These are phyloP conservation scores for Eucommia ulmoides DNA, from an alignment of 257 asterid genomes.

Conservation along the genomic window DNA sequence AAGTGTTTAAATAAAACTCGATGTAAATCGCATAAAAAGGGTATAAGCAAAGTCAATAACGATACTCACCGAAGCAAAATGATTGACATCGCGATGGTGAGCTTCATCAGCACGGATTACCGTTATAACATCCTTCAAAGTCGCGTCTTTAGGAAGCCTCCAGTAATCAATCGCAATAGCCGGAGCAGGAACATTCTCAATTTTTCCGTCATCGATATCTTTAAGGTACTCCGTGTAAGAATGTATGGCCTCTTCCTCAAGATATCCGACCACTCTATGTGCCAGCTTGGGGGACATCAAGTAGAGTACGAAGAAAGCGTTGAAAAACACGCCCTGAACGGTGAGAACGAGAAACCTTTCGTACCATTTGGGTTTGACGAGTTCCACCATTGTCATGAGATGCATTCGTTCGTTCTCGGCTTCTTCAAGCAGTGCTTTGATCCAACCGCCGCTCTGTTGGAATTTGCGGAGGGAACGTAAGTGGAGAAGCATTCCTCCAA, in stretches of 20 bases:
- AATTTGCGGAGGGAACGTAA: constrained; percentile 76
- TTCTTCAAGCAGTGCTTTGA: constrained; percentile 88
- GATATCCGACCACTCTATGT: constrained; percentile 85
- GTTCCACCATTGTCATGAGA: constrained; percentile 93
- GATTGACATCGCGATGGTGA: constrained; percentile 96
- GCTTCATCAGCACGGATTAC: constrained; percentile 96
- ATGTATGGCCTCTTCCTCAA: constrained; percentile 92
- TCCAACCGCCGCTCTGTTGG: constrained; percentile 94
- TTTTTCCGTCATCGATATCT: constrained; percentile 61
- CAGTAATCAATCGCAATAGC: constrained; percentile 91
- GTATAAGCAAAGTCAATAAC: too few relatives aligned
- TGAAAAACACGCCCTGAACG: constrained; percentile 89
- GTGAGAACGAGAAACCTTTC: constrained; percentile 70
- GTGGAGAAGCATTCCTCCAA: constrained; percentile 82
- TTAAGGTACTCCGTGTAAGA: constrained; percentile 70
- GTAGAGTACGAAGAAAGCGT: constrained; percentile 64
- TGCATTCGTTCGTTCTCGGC: constrained; percentile 99
- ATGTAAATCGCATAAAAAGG: too few relatives aligned
- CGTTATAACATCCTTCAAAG: constrained; percentile 59
- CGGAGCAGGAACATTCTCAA: constrained; percentile 67
- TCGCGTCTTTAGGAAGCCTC: constrained; percentile 73
- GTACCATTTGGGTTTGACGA: constrained; percentile 82
- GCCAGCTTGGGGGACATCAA: constrained; percentile 70
- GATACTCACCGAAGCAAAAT: constrained; percentile 81
- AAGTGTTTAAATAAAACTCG: too few relatives aligned